Conservation (phyloP, 2,329 filamentous ascomycete genomes). For the Aureobasidium sp. region DNA sequence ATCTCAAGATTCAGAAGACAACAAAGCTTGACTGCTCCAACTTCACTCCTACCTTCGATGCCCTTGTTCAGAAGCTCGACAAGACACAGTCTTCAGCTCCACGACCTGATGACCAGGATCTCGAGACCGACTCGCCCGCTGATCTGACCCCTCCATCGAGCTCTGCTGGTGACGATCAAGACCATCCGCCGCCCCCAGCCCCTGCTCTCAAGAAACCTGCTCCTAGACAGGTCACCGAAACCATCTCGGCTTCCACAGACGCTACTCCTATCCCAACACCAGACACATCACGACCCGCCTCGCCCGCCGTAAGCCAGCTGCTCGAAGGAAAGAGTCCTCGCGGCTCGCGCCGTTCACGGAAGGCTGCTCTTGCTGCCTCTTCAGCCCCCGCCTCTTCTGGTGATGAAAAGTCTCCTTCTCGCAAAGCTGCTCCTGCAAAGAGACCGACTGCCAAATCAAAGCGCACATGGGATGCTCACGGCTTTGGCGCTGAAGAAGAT, state of each 20-base stretch:
- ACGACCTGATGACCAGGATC: constrained; percentile 16
- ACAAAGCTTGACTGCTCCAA: constrained; percentile 68
- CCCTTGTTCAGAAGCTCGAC: constrained; percentile 78
- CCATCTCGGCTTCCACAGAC: constrained; percentile 50
- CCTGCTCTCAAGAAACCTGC: constrained; percentile 45
- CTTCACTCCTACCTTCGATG: constrained; percentile 92
- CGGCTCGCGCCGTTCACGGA: constrained; percentile 73
- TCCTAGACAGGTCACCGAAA: constrained; percentile 9
- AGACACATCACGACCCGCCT: constrained; percentile 70
- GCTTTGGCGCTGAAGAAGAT: constrained; percentile 74
- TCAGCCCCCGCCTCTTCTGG: constrained; percentile 68
- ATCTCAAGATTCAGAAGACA: constrained; percentile 67
- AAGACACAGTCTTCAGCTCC: constrained; percentile 40
- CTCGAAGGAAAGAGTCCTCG: constrained; percentile 68
- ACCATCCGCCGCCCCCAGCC: constrained; percentile 47
- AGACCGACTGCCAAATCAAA: constrained; percentile 65
- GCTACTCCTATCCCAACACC: constrained; percentile 64
- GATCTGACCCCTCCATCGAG: constrained; percentile 48
- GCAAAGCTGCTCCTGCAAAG: constrained; percentile 32
- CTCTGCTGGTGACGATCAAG: constrained; percentile 41
- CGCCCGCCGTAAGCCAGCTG: constrained; percentile 61
- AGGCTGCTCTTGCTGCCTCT: constrained; percentile 48
- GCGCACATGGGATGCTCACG: constrained; percentile 87
- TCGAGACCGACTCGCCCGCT: constrained; percentile 23
- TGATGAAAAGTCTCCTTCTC: constrained; percentile 54